Evolutionary conservation across 306 rosid species (phyloP), one percentile per base, ranked within the genome.

Genomic region (Hippophae gyantsensis): DNA sequence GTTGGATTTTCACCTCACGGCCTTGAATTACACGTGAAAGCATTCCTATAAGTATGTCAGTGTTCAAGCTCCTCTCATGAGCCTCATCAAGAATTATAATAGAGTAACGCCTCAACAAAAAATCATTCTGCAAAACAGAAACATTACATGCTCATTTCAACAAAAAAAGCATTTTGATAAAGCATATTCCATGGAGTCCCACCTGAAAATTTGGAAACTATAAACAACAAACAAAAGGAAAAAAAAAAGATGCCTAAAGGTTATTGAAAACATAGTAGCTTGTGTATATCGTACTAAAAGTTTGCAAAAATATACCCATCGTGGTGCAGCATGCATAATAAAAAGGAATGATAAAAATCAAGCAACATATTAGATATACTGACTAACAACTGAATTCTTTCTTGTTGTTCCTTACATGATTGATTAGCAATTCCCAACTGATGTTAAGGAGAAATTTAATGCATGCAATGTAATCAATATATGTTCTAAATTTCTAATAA

Each of bases 61-160:
- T 92, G 80, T 86, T 83, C 87, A 92, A 81, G 86, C 96, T 92
- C 79, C 98, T 84, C 76, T 90, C 98, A 61, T 90, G 98, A 73
- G 92, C 98, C 78, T 90, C 98, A 41, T 90, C 98, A 40, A 87
- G 86, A 79, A 90, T 69, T 64, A 90, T 58, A 61, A 90, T 86
- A 45, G 96, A 87, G 71, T 87, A 90, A 23, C 74, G 86, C 77
- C 77, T 87, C 73, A 90, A 65, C 69, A 83, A 69, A 76, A 90
- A 56, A 77, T 90, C 96, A 79, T 76, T 79, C 96, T 90, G 86
- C 76, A 71, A 63, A 52, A 64, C 11, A 43, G 38, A 32, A 32
- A 32, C 38, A 32, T 32, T 32, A 32, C 38, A 32, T 32, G 38
- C 38, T 32, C 38, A 32, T 32, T 32, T 32, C 38, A 32, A 32